phyloP scores from a whole-genome alignment of 805 yeast species.

The Pichia cabralensis region DNA sequence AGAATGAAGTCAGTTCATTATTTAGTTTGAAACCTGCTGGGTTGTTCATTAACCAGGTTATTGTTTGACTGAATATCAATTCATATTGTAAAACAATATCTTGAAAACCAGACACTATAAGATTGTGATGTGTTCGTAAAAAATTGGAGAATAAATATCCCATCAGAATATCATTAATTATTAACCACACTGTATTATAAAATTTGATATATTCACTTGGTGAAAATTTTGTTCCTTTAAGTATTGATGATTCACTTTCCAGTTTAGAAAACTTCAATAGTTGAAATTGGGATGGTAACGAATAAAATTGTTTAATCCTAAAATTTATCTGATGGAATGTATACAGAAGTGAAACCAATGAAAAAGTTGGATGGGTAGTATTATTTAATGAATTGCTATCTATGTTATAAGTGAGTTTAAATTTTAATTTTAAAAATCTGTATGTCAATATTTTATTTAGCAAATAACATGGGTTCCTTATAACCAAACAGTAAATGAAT shows the following conservation, averaged over 20 bases:
- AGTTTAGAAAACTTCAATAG: conserved; percentile 31
- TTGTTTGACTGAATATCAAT: conserved; percentile 27
- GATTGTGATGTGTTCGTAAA: conserved; percentile 19
- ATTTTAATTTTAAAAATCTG: conserved; percentile 8
- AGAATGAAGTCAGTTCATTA: conserved; percentile 71
- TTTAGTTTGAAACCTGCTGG: conserved; percentile 94
- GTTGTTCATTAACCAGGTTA: conserved; percentile 71
- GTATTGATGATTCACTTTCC: conserved; percentile 33
- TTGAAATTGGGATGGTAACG: conserved; percentile 70
- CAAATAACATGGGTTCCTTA: conserved; percentile 8
- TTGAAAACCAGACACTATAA: conserved; percentile 6
- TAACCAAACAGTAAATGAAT: conserved; percentile 3
- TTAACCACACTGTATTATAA: conserved; percentile 83
- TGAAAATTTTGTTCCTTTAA: conserved; percentile 29
- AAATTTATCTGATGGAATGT: conserved; percentile 73
- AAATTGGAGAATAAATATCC: conserved; percentile 54
- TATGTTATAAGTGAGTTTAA: too few relatives aligned
- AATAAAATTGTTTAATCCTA: conserved; percentile 63
- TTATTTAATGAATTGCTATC: too few relatives aligned
- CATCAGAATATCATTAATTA: conserved; percentile 67
- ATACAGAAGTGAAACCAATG: conserved; percentile 8
- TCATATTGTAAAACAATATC: conserved; percentile 25
- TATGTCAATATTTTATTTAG: conserved; percentile 9
- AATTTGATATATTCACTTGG: conserved; percentile 60
- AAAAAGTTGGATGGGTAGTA: conserved; percentile 3